Evolutionary conservation across 805 yeast genomes (phyloP), one percentile per base, ranked within the genome.

Genomic region (Candida krabiensis): DNA sequence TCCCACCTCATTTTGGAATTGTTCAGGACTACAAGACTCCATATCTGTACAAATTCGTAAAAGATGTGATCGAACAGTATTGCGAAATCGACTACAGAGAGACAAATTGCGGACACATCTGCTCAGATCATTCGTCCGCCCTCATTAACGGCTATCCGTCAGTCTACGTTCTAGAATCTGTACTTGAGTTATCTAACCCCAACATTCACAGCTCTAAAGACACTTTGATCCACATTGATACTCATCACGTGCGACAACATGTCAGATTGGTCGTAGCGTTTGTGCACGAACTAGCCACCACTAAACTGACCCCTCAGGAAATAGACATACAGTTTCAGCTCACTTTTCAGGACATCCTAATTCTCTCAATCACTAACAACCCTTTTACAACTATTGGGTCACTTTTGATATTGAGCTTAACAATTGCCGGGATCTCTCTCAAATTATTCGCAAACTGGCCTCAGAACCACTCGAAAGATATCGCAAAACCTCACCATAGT

Each of bases 61-160:
- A 83, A 62, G 49, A 72, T 28, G 61, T 89, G 4, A 75, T 87
- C 35, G 70, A 72, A 16, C 56, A 66, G 5, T 88, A 88, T 63
- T 73, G 87, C 50, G 54, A 63, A 15, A 85, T 89, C 39, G 82
- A 86, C 2, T 83, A 76, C 53, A 77, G 72, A 25, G 95, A 85
- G 52, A 83, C 95, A 9, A 50, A 67, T 39, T 91, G 98, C 65
- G 96, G 96, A 1, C 89, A 89, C 55, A 93, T 95, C 0, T 90
- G 98, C 63, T 83, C 95, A 13, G 98, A 91, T 65, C 96, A 89
- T 61, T 84, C 93, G 6, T 81, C 95, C 36, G 96, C 96, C 1
- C 61, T 79, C 33, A 81, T 83, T 58, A 78, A 76, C 53, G 97
- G 97, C 0, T 88, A 71, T 63, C 97, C 97, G 4, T 75, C 88